Evolutionary conservation across 352 stramenopile species (phyloP), one percentile per base, ranked within the genome.

Genomic region (Phytopythium oedochilum): DNA sequence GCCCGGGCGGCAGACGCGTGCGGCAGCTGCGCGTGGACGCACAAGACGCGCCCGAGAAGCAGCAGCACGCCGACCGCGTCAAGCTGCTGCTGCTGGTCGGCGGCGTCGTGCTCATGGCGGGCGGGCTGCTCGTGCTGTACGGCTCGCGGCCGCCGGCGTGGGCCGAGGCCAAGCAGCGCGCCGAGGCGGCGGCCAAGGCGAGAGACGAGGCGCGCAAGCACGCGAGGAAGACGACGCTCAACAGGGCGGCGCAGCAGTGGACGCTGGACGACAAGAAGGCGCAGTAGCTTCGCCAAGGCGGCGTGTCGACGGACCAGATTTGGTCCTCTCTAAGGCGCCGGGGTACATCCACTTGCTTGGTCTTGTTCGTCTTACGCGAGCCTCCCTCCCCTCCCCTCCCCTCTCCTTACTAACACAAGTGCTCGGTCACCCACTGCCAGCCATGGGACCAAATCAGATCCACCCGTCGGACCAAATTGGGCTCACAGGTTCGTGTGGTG

Each of bases 61-160:
- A 43, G 22, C 28, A 45, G 6, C 55, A 38, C 2, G 48, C 36
- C 22, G 46, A 39, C 22, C 20, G 12, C 14, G 49, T 60, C 11
- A 26, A 48, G 28, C 51, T 73, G 23, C 56, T 65, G 67, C 45
- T 88, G 4, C 65, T 89, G 22, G 67, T 56, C 0, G 74, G 68
- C 28, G 79, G 79, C 35, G 47, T 89, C 25, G 54, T 53, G 38
- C 67, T 88, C 14, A 63, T 89, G n/a, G 65, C 60, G 2, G 66
- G 61, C 3, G 79, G 77, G 17, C 43, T 72, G 45, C 66, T 84
- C 5, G 60, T 86, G 42, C 63, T 84, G 54, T 84, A 84, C 60
- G 66, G 63, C 25, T 67, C 69, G 22, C 69, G 77, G 22, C 65
- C 65, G 26, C 45, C 64, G 7, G 53, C 65, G 18, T 45, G 48